These are phyloP conservation scores for Boletus rubroflammeus DNA, from an alignment of 768 basidiomycete genomes.

Conservation along the genomic window DNA sequence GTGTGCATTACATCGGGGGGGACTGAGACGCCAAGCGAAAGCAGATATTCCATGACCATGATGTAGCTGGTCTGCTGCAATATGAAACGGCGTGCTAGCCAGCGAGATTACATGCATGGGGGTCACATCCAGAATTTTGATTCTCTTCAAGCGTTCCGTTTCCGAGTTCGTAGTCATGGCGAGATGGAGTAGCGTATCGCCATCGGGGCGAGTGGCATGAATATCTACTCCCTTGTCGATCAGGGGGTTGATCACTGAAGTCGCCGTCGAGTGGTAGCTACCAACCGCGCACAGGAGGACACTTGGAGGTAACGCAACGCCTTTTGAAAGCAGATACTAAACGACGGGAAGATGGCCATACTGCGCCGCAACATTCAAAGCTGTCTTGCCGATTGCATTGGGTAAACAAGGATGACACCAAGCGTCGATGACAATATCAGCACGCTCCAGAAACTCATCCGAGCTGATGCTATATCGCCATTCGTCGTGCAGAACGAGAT, in stretches of 20 bases:
- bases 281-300: neutral
- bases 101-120: neutral
- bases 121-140: neutral
- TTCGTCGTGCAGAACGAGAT: neutral
- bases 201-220: neutral
- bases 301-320: too few species aligned
- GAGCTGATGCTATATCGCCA: too few species aligned
- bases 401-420: neutral
- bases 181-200: neutral
- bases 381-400: neutral
- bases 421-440: neutral
- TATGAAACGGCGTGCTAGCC: neutral
- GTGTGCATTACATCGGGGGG: neutral
- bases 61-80: neutral
- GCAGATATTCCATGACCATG: neutral
- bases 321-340: neutral
- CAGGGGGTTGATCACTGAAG: neutral
- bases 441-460: neutral
- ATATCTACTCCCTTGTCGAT: neutral
- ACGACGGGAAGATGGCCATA: neutral
- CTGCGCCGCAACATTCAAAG: neutral
- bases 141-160: neutral
- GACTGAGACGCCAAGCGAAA: neutral
- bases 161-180: neutral
- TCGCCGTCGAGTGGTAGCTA: fast-evolving